These are phyloP conservation scores for Pterulicium gracile DNA, from an alignment of 1,284 basidiomycete genomes.

Conservation along the genomic window DNA sequence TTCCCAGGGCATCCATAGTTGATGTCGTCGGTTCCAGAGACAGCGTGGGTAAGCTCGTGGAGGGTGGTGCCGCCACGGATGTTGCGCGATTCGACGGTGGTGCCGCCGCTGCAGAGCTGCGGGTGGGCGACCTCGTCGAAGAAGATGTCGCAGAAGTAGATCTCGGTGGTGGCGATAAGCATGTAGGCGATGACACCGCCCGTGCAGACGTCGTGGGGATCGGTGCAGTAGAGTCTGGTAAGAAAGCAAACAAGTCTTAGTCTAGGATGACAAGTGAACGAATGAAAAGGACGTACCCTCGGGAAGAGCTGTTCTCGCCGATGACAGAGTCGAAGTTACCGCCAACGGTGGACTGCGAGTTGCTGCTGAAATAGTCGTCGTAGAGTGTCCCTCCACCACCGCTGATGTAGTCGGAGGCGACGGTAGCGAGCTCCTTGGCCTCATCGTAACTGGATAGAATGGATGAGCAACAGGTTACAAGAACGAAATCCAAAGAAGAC, in stretches of 20 bases:
- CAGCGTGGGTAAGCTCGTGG: conserved; percentile 20
- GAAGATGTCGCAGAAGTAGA: conserved; percentile 30
- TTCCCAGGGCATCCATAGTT: background rate
- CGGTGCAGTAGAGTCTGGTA: conserved; percentile 12
- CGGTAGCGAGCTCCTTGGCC: conserved; percentile 10
- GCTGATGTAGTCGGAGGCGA: conserved; percentile 11
- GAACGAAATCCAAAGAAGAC: background rate
- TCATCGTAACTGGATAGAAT: conserved; percentile 10
- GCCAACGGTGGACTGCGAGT: conserved; percentile 7
- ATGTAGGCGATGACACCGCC: conserved; percentile 14
- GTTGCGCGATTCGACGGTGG: conserved; percentile 25
- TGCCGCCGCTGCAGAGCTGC: conserved; percentile 24
- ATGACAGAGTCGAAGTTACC: conserved; percentile 10
- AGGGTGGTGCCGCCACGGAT: conserved; percentile 28
- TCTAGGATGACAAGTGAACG: no score
- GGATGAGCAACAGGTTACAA: background rate
- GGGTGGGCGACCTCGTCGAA: conserved; percentile 25
- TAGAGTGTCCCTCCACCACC: conserved; percentile 11
- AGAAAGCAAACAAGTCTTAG: background rate
- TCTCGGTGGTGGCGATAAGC: conserved; percentile 17
- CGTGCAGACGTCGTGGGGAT: conserved; percentile 10
- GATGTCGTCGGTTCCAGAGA: background rate
- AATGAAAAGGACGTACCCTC: conserved; percentile 10
- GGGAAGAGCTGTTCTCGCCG: conserved; percentile 10
- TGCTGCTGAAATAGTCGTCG: conserved; percentile 12